phyloP scores from a whole-genome alignment of 2,329 filamentous ascomycete genomes.

The Diaporthe longicolla region DNA sequence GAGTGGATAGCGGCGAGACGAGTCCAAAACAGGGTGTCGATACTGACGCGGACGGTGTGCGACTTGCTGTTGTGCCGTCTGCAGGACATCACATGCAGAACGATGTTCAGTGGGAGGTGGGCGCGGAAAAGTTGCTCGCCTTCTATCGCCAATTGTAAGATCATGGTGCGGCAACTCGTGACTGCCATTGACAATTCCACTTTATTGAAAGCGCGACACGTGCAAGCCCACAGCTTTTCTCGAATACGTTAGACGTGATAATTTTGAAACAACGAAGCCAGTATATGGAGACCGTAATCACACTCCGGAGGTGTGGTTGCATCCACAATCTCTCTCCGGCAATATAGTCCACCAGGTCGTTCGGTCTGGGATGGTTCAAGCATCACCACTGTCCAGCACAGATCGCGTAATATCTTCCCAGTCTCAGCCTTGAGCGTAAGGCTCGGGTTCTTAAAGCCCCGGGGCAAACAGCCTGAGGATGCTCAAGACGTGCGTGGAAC shows the following conservation, averaged over 20 bases:
- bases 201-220: neutral
- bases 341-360: too few species aligned
- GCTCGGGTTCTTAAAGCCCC: neutral
- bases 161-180: neutral
- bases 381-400: neutral
- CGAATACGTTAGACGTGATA: neutral
- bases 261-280: too few species aligned
- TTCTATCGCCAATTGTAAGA: slow-evolving; percentile 5
- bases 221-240: neutral
- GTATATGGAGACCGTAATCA: too few species aligned
- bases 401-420: too few species aligned
- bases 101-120: slow-evolving; percentile 63
- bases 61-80: slow-evolving; percentile 57
- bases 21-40: neutral
- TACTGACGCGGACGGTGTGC: slow-evolving; percentile 54
- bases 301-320: too few species aligned
- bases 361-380: neutral
- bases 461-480: too few species aligned
- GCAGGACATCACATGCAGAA: slow-evolving; percentile 69
- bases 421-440: neutral
- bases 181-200: neutral
- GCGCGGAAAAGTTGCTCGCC: slow-evolving; percentile 57
- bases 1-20: neutral
- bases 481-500: neutral
- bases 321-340: too few species aligned